These are phyloP conservation scores for Arthrinium phaeospermum DNA, from an alignment of 2,329 filamentous ascomycete genomes.

Conservation along the genomic window DNA sequence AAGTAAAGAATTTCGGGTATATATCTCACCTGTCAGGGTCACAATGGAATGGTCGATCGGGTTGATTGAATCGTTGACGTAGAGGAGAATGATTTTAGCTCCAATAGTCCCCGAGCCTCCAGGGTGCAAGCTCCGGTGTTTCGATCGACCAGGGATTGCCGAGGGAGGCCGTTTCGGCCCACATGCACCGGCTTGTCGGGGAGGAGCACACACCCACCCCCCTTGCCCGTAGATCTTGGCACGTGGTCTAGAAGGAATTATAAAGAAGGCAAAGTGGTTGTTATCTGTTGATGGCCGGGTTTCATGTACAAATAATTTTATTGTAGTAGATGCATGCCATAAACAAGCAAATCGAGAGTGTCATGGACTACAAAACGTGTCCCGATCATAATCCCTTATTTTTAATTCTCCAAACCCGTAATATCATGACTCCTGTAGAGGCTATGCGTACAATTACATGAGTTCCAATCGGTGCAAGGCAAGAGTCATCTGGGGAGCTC, in stretches of 20 bases:
- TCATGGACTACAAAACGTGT: conserved; percentile 17
- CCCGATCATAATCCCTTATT: conserved; percentile 29
- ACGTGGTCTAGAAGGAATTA: neutral
- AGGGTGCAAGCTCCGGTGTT: conserved; percentile 18
- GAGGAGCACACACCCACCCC: neutral
- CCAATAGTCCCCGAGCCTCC: conserved; percentile 19
- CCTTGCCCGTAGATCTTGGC: neutral
- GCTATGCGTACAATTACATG: conserved; percentile 39
- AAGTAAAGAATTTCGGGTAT: no score
- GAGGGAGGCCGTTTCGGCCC: conserved; percentile 22
- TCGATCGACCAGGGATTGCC: conserved; percentile 25
- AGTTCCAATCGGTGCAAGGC: conserved; percentile 13
- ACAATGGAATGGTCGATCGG: neutral
- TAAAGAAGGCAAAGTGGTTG: neutral
- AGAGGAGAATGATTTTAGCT: conserved; percentile 25
- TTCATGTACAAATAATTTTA: neutral
- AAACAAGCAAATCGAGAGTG: neutral
- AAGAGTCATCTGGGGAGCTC: neutral
- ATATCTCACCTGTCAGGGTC: neutral
- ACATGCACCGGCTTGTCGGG: conserved; percentile 14
- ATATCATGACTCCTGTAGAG: conserved; percentile 35
- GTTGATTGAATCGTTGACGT: conserved; percentile 28
- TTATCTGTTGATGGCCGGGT: neutral
- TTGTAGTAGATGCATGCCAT: conserved; percentile 1
- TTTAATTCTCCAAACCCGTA: conserved; percentile 31